Evolutionary conservation across 805 yeast species (phyloP), one percentile per base, ranked within the genome.

Genomic region (Candida vartiovaarae): DNA sequence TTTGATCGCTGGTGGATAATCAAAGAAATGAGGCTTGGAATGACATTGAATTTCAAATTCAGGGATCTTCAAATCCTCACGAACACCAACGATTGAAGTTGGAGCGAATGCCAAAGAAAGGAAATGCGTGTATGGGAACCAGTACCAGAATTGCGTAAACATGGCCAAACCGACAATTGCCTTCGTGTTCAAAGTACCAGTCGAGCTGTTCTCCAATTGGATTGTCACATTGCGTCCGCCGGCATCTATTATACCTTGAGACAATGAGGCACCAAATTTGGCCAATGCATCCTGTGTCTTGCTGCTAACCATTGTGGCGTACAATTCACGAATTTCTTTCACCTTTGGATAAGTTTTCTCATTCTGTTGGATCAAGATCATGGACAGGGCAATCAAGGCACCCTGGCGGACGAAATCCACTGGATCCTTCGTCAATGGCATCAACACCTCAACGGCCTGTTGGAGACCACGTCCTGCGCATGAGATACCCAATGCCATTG

Each of bases 351-450:
- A 76, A 4, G 85, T 70, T 53, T 80, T 80, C 54, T 90, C 96
- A 60, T 86, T 93, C 57, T 85, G 91, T 64, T 82, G 89, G 46
- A 93, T 82, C 59, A 90, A 74, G 44, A 93, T 79, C 96, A 93
- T 84, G 6, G 98, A 76, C 49, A 87, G 70, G 3, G 98, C 95
- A 64, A 90, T 82, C 65, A 89, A 76, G 2, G 99, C 96, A 55
- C 98, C 98, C 68, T 93, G 99, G 62, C 98, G 85, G 36, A 93
- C 99, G 67, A 91, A 93, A 65, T 93, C 99, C 36, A 89, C 95
- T 1, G 96, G 80, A 65, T 93, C 99, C 59, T 85, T 87, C 27
- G 91, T 78, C 69, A 93, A 75, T 31, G 97, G 96, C 67, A 87
- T 95, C 52, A 93, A 75, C 15, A 93, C 89, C 47, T 89, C 96